Evolutionary conservation across 169 alveolate genomes (phyloP), one percentile per base, ranked within the genome.

Genomic region (Eimeria acervulina): DNA sequence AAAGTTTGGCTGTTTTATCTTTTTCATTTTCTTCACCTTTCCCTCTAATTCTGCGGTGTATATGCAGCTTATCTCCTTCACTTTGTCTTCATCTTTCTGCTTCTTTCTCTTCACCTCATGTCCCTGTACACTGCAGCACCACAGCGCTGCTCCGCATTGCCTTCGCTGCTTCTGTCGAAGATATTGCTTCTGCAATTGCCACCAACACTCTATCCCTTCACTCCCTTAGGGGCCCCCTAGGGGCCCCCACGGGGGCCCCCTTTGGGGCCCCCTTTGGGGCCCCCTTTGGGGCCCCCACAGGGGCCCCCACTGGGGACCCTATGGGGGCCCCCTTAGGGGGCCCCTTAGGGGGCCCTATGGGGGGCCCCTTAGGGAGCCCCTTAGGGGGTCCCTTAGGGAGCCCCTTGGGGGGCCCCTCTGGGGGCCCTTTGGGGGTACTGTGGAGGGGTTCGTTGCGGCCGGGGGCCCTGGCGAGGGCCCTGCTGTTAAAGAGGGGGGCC

Each of bases 171-270:
- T 33, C 89, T 12, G 89, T 55, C 23, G 89, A 78, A 26, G 31
- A 19, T 19, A n/a, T 78, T 19, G 10, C 40, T 38, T 33, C 38
- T 78, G 89, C 89, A 42, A 63, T 55, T 40, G 89, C 63, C 13
- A 26, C 63, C 63, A 36, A 31, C 7, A 38, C 89, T 12, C 61
- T 78, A 8, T 38, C 89, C 26, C 89, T 78, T 15, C 38, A n/a
- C 63, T 36, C 89, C 33, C 89, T 78, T 12, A 33, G 89, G 63
- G 89, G 66, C 89, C 89, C 89, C 63, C n/a, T n/a, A n/a, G n/a
- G n/a, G n/a, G n/a, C n/a, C n/a, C n/a, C n/a, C n/a, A n/a, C n/a
- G n/a, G n/a, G n/a, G n/a, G n/a, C n/a, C n/a, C n/a, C n/a, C n/a
- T n/a, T n/a, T n/a, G n/a, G n/a, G n/a, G n/a, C n/a, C n/a, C n/a